Conservation (phyloP, 148 eudicot genomes). For the Diospyros kaki region DNA sequence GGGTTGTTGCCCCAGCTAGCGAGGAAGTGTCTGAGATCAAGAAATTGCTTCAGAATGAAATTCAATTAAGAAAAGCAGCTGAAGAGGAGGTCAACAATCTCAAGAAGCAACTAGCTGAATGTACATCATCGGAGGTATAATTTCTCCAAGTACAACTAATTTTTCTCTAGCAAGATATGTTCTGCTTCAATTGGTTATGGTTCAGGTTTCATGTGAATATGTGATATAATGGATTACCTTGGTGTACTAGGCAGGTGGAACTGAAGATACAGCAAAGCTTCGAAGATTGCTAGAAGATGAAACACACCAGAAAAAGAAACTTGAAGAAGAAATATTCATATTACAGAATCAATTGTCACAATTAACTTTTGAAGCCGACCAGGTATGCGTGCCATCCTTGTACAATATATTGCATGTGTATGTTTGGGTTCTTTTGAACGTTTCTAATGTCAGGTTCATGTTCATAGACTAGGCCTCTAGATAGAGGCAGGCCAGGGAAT, state of each 20-base stretch:
- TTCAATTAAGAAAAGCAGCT: slow-evolving; percentile 51
- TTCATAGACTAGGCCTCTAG: slow-evolving; percentile 47
- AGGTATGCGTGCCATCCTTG: slow-evolving; percentile 33
- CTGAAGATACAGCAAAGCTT: slow-evolving; percentile 49
- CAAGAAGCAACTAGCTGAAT: slow-evolving; percentile 48
- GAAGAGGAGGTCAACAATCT: slow-evolving; percentile 71
- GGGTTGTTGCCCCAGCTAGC: slow-evolving; percentile 24
- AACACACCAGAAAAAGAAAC: slow-evolving; percentile 58
- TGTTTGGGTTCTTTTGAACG: neutral
- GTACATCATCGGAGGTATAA: slow-evolving; percentile 54
- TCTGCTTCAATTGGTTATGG: slow-evolving; percentile 5
- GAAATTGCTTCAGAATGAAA: slow-evolving; percentile 61
- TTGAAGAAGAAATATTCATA: slow-evolving; percentile 70
- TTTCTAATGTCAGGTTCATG: slow-evolving; percentile 17
- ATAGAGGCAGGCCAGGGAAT: slow-evolving; percentile 50
- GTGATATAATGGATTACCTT: slow-evolving; percentile 18
- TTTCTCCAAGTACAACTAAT: slow-evolving; percentile 5
- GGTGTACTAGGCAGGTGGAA: slow-evolving; percentile 64
- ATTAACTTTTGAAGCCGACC: slow-evolving; percentile 63
- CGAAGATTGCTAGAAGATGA: slow-evolving; percentile 74
- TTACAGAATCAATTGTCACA: slow-evolving; percentile 72
- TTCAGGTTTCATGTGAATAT: neutral
- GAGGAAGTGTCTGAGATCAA: slow-evolving; percentile 56
- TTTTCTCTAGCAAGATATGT: neutral
- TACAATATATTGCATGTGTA: neutral